Evolutionary conservation across 2,329 filamentous ascomycete genomes (phyloP), one percentile per base, ranked within the genome.

Genomic region (Coniochaeta pulveracea): DNA sequence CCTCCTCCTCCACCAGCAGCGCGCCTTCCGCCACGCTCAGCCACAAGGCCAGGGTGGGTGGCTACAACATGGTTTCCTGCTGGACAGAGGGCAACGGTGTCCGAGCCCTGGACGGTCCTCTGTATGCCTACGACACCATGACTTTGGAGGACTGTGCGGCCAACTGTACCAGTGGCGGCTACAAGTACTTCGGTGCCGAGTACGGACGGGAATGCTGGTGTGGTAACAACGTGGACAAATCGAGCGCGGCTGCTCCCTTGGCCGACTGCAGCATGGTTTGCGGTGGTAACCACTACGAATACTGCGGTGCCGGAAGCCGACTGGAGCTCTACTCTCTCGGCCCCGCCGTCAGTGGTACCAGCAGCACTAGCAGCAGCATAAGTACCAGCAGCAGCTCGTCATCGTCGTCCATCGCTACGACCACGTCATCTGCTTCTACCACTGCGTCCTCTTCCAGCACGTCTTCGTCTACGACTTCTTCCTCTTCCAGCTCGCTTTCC

Each of bases 171-270:
- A 47, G 58, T 36, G 76, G 62, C 43, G 54, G 51, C 2, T 69
- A 58, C 44, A 49, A 53, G 28, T 68, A 63, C 41, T 70, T 59
- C 51, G 67, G 60, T 3, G 62, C 65, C 6, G 66, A 72, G 42
- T 71, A 64, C 39, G 63, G 64, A 8, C 55, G 62, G 18, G 66
- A 71, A 47, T 69, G 65, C 46, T 69, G 64, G 42, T 71, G 66
- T 46, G 65, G 63, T 19, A 61, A 69, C 42, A 48, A 45, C 4
- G 46, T 67, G 7, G 38, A 49, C 21, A 24, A 46, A 12, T 49
- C 43, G 33, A 57, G 55, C 46, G 36, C 41, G 18, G 40, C 51
- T 21, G 50, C 52, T 10, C 41, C 48, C 11, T 33, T 48, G n/a
- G 39, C 41, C 19, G 54, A 60, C 18, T 58, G 57, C 40, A 55